phyloP scores from a whole-genome alignment of 192 early-diverging fungal genomes.

The Coemansia sp. region DNA sequence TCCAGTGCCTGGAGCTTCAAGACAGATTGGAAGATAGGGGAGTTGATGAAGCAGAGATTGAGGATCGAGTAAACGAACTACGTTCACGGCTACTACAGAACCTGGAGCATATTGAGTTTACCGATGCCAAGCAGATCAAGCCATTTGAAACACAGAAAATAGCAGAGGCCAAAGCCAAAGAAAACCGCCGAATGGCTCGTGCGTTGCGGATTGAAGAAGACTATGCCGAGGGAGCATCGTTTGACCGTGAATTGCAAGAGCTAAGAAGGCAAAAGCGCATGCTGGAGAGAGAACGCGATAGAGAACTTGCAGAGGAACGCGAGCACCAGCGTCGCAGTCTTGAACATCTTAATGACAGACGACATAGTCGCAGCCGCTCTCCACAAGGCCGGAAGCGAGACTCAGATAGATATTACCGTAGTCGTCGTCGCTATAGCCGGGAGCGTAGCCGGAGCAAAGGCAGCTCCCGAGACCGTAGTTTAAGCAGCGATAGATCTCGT shows the following conservation, averaged over 20 bases:
- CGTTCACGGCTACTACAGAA: slow-evolving; percentile 60
- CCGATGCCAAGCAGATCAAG: slow-evolving; percentile 19
- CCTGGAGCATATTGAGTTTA: slow-evolving; percentile 36
- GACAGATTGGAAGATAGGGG: slow-evolving; percentile 76
- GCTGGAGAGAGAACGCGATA: slow-evolving; percentile 27
- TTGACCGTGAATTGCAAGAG: slow-evolving; percentile 64
- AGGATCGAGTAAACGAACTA: slow-evolving; percentile 60
- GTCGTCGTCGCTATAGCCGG: neutral
- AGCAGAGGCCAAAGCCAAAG: slow-evolving; percentile 65
- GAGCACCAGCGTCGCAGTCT: neutral
- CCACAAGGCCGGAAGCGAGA: neutral
- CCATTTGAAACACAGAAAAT: slow-evolving; percentile 69
- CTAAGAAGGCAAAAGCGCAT: slow-evolving; percentile 36
- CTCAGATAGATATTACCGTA: too few species aligned
- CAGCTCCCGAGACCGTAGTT: slow-evolving; percentile 3
- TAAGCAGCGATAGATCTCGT: neutral
- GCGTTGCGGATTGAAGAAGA: slow-evolving; percentile 69
- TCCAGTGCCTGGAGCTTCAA: slow-evolving; percentile 79
- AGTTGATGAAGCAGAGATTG: slow-evolving; percentile 65
- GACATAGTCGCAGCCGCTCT: slow-evolving; percentile 1
- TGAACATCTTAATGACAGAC: neutral
- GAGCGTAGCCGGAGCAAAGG: neutral
- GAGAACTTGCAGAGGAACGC: slow-evolving; percentile 6
- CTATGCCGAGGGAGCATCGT: slow-evolving; percentile 73
- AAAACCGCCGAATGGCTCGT: slow-evolving; percentile 61